phyloP scores from a whole-genome alignment of 441 rosid genomes.

The Flueggea neowawraea region DNA sequence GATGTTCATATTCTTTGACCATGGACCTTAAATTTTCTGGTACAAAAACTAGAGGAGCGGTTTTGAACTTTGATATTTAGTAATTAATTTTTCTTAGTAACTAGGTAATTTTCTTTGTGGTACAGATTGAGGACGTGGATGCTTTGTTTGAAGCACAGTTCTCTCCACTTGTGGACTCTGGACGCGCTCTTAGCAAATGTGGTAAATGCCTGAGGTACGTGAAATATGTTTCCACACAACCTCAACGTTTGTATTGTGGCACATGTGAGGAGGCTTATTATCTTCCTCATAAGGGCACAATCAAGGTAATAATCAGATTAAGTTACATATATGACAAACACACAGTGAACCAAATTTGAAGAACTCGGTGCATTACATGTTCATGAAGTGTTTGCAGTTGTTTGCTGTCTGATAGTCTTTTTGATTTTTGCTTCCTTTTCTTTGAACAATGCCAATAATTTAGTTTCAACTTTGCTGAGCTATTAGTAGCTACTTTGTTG shows the following conservation, averaged over 20 bases:
- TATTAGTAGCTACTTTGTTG: too few relatives aligned
- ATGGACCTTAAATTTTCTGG: not conserved
- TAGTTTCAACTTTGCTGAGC: too few relatives aligned
- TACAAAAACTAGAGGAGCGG: not conserved
- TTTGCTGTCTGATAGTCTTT: too few relatives aligned
- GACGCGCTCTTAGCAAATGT: constrained; percentile 84
- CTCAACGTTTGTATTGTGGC: constrained; percentile 80
- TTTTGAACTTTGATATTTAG: not conserved
- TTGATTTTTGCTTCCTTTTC: too few relatives aligned
- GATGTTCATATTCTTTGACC: too few relatives aligned
- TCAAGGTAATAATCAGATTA: constrained; percentile 53
- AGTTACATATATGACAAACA: not conserved
- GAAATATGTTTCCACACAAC: constrained; percentile 81
- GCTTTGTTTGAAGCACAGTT: constrained; percentile 90
- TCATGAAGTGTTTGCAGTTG: too few relatives aligned
- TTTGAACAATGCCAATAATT: too few relatives aligned
- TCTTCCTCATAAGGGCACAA: constrained; percentile 86
- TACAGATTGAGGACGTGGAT: constrained; percentile 91
- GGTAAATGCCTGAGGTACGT: constrained; percentile 94
- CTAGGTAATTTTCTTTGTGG: constrained; percentile 6
- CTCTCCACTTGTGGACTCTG: constrained; percentile 82
- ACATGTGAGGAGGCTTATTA: constrained; percentile 92
- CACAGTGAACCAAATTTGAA: too few relatives aligned
- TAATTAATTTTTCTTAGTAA: not conserved
- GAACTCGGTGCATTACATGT: too few relatives aligned